Base-by-base conservation (phyloP, 805 yeast genomes). In the Zygosaccharomyces gambellarensis region DNA sequence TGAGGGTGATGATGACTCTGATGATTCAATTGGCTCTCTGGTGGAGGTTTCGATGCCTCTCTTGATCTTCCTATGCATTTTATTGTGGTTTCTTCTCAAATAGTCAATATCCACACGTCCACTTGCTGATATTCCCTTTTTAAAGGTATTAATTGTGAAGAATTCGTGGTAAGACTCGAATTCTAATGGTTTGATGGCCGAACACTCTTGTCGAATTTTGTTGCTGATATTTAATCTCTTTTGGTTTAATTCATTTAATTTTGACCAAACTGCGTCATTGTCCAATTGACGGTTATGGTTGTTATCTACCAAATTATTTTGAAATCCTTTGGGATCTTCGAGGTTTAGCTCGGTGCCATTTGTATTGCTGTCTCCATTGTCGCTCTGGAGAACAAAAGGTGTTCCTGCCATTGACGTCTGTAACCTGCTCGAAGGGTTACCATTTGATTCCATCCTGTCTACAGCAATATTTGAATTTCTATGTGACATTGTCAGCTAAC, bases 131-230 rank as follows among this genome's bases (percentile, higher is more conserved):
- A 56, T 55, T 4, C 70, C 71, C 43, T 54, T 62, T 47, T 57
- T 55, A 45, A 68, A 68, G 2, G 58, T 57, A 34, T 59, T 48
- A 4, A 67, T 50, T 2, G 57, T 25, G 48, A 55, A 67, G 49
- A 55, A 67, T 21, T 67, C 68, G 29, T 53, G 51, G 45, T 68
- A 68, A 3, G 70, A 60, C 52, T 68, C 71, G 49, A 68, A 67
- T 40, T 68, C 71, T 22, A 60, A 31, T 3, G 68, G 68, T 19
- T 47, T 44, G 4, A 66, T 48, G 1, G 42, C 38, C 3, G 45
- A 43, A 1, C 50, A 48, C 9, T 64, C 38, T 23, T 51, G 51
- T 57, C 46, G 48, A 21, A 45, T 41, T 29, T 54, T 43, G n/a
- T 44, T 17, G 17, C 32, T 23, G 27, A 41, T 41, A 11, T 23